These are phyloP conservation scores for Lactuca sativa DNA, from an alignment of 129 eudicot species.

Conservation along the genomic window DNA sequence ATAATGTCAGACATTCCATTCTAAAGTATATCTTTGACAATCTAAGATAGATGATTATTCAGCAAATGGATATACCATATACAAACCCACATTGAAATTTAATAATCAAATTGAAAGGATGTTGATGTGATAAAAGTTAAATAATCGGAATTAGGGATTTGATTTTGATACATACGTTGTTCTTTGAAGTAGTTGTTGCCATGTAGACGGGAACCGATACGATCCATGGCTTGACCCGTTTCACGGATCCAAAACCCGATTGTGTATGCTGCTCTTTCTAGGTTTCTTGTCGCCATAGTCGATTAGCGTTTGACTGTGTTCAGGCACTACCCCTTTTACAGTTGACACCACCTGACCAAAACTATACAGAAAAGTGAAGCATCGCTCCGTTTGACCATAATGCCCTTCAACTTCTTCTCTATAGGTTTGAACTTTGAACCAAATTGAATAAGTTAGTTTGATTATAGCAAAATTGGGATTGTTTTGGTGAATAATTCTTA, in stretches of 20 bases:
- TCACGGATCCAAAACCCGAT: conserved; percentile 69
- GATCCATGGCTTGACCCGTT: conserved; percentile 91
- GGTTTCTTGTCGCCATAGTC: conserved; percentile 73
- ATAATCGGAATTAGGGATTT: conserved; percentile 18
- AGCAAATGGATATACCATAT: conserved; percentile 3
- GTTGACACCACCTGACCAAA: background rate
- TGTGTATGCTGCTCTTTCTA: conserved; percentile 71
- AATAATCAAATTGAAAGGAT: background rate
- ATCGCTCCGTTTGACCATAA: conserved; percentile 1
- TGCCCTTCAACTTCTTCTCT: background rate
- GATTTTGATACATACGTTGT: conserved; percentile 37
- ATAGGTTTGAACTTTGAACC: too few relatives aligned
- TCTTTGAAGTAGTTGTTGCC: conserved; percentile 62
- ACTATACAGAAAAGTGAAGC: background rate
- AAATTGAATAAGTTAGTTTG: too few relatives aligned
- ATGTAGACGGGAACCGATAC: conserved; percentile 70
- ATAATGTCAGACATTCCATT: background rate
- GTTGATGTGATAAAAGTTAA: background rate
- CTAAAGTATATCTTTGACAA: background rate
- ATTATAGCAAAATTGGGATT: too few relatives aligned
- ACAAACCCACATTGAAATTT: conserved; percentile 14
- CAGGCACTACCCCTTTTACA: background rate
- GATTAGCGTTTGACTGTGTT: conserved; percentile 23
- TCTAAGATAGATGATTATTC: background rate
- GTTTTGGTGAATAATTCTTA: too few relatives aligned